phyloP scores from a whole-genome alignment of 345 rosid genomes.

The Pelargonium nanum region DNA sequence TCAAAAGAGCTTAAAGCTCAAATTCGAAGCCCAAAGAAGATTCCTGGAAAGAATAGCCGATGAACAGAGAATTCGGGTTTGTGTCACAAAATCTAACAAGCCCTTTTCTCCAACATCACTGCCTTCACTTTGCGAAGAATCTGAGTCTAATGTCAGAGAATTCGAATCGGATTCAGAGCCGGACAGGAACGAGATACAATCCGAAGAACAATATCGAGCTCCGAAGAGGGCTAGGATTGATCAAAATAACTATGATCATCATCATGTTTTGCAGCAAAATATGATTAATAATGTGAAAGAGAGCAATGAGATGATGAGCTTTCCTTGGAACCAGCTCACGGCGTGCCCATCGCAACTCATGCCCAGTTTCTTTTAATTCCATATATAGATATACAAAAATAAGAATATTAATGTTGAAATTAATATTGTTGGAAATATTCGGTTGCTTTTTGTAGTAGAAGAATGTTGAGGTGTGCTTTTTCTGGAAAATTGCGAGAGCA shows the following conservation, averaged over 20 bases:
- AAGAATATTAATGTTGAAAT: background rate
- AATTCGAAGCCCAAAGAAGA: conserved; percentile 47
- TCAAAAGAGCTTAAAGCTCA: conserved; percentile 39
- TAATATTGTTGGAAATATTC: background rate
- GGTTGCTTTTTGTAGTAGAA: background rate
- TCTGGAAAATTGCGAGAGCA: conserved; percentile 26
- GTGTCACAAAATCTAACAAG: conserved; percentile 13
- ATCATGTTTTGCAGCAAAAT: conserved; percentile 7
- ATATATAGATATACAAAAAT: too few relatives aligned
- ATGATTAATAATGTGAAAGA: conserved; percentile 10
- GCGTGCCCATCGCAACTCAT: conserved; percentile 21
- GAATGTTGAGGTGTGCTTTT: background rate
- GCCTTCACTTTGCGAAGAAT: conserved; percentile 40
- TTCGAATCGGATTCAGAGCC: conserved; percentile 29
- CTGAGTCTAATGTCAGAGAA: conserved; percentile 35
- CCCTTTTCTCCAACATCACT: conserved; percentile 22
- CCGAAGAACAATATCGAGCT: conserved; percentile 16
- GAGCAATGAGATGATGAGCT: conserved; percentile 11
- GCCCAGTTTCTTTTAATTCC: conserved; percentile 19
- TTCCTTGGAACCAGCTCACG: conserved; percentile 17
- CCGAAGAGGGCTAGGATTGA: conserved; percentile 16
- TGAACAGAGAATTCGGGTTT: conserved; percentile 14
- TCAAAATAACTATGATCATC: too few relatives aligned
- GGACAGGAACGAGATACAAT: conserved; percentile 18
- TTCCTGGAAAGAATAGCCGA: conserved; percentile 33